These are phyloP conservation scores for Cytidiella melzeri DNA, from an alignment of 768 basidiomycete species.

Conservation along the genomic window DNA sequence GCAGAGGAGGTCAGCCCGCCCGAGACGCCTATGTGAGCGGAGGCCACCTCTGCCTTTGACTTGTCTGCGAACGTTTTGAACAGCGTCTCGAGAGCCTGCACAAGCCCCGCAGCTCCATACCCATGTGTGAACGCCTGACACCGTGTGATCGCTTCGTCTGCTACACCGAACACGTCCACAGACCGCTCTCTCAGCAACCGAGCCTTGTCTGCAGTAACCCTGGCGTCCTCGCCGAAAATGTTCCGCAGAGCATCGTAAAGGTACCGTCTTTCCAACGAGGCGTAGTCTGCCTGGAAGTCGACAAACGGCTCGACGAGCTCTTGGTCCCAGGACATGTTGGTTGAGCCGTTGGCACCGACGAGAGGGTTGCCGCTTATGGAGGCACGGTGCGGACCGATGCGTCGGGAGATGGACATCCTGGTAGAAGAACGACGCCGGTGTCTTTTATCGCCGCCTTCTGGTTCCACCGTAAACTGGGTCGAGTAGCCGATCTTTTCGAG, in stretches of 20 bases:
- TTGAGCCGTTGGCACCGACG: slow-evolving; percentile 1
- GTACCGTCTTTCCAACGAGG: slow-evolving; percentile 64
- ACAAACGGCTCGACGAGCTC: slow-evolving; percentile 92
- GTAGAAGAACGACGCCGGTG: slow-evolving; percentile 18
- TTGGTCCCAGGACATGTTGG: slow-evolving; percentile 73
- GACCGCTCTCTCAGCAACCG: slow-evolving; percentile 70
- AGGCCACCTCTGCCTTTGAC: slow-evolving; percentile 49
- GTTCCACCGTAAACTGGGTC: slow-evolving; percentile 18
- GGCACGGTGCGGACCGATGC: slow-evolving; percentile 19
- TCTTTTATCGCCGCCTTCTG: slow-evolving; percentile 14
- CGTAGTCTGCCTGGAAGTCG: slow-evolving; percentile 84
- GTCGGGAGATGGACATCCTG: slow-evolving; percentile 26
- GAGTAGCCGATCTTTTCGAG: slow-evolving; percentile 59
- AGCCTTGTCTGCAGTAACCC: slow-evolving; percentile 41
- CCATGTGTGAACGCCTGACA: slow-evolving; percentile 85
- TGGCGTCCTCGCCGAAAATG: slow-evolving; percentile 36
- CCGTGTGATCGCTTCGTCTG: slow-evolving; percentile 74
- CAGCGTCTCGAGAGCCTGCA: slow-evolving; percentile 68
- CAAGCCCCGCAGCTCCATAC: slow-evolving; percentile 69
- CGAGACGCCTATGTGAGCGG: slow-evolving; percentile 24
- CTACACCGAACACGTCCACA: slow-evolving; percentile 65
- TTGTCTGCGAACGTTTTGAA: slow-evolving; percentile 65
- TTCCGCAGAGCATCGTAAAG: slow-evolving; percentile 54
- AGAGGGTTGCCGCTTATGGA: slow-evolving; percentile 24
- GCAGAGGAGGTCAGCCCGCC: slow-evolving; percentile 26